Evolutionary conservation across 805 yeast genomes (phyloP).

Genomic region (Nematodospora valgi): DNA sequence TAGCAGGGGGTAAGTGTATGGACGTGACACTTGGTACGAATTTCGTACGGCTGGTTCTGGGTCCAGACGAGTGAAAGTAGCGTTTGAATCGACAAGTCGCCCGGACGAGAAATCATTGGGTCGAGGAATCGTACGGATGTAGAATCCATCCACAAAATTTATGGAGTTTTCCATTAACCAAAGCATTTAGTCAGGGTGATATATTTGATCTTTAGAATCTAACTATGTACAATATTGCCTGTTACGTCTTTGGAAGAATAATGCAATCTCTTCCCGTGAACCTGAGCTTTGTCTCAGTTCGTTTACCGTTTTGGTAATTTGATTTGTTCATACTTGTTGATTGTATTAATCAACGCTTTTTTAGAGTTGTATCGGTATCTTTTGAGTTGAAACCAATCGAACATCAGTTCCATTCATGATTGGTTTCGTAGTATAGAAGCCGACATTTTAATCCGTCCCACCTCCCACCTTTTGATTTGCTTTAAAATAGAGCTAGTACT

Average conservation of each 20-base stretch:
- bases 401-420: constrained; percentile 22
- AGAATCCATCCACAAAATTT: too few relatives aligned
- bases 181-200: constrained; percentile 81
- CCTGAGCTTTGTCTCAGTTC: constrained; percentile 47
- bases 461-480: background rate
- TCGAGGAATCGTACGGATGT: too few relatives aligned
- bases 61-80: too few relatives aligned
- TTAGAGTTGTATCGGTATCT: constrained; percentile 56
- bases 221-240: constrained; percentile 55
- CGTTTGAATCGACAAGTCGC: too few relatives aligned
- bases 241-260: constrained; percentile 97
- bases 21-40: too few relatives aligned
- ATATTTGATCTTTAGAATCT: constrained; percentile 25
- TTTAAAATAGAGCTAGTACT: constrained; percentile 11
- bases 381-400: constrained; percentile 73
- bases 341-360: constrained; percentile 39
- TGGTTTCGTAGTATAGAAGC: constrained; percentile 86
- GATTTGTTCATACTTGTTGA: constrained; percentile 29
- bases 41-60: too few relatives aligned
- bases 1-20: too few relatives aligned
- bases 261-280: constrained; percentile 54
- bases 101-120: too few relatives aligned
- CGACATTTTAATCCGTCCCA: constrained; percentile 46
- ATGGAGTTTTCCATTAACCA: too few relatives aligned
- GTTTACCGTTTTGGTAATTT: constrained; percentile 35